Evolutionary conservation across 352 stramenopile genomes (phyloP).

Genomic region (Ophiocytium majus): DNA sequence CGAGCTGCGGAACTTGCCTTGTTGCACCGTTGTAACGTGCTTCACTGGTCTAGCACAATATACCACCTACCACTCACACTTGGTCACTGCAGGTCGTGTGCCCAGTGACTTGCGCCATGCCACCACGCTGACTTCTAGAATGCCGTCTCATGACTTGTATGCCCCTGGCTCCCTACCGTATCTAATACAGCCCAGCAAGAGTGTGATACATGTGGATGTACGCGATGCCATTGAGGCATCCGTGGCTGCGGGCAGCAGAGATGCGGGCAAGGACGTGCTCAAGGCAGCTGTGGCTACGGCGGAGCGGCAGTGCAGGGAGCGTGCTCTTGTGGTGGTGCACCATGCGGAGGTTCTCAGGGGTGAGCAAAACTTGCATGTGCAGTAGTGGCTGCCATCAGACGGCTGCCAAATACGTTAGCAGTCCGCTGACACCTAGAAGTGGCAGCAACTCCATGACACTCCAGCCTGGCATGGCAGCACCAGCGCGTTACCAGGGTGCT

Average conservation of each 20-base stretch:
- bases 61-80: neutral
- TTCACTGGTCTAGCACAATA: no score
- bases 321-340: slow-evolving; percentile 15
- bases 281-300: neutral
- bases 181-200: neutral
- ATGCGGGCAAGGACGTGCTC: slow-evolving; percentile 6
- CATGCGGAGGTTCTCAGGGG: slow-evolving; percentile 13
- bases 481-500: no score
- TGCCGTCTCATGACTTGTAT: neutral
- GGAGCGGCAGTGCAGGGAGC: neutral
- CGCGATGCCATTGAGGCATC: neutral
- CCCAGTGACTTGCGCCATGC: neutral
- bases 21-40: no score
- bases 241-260: neutral
- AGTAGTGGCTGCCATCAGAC: no score
- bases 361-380: no score
- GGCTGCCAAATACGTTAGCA: no score
- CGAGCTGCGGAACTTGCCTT: no score
- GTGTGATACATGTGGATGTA: slow-evolving; percentile 7
- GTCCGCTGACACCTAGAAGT: no score
- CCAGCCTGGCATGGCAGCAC: no score
- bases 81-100: neutral
- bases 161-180: neutral
- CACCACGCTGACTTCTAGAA: neutral
- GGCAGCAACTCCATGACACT: no score